Evolutionary conservation across 2,329 filamentous ascomycete species (phyloP).

Genomic region (Pyrenochaeta sp.): DNA sequence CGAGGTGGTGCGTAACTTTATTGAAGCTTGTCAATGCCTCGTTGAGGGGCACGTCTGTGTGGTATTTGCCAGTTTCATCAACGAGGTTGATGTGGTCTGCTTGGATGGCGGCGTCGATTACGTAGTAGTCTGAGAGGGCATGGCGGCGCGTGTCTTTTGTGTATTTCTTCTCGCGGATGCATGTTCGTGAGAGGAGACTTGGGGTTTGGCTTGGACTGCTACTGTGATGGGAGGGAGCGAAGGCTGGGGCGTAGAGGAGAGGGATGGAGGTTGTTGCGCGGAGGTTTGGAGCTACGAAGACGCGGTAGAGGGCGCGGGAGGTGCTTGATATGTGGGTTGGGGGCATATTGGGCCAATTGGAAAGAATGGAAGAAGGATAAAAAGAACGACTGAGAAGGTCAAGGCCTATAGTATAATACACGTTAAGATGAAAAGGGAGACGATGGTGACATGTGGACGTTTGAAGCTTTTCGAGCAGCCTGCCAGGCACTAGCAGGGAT

Average conservation of each 20-base stretch:
- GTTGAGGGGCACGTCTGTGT: slow-evolving; percentile 38
- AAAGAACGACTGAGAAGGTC: slow-evolving; percentile 3
- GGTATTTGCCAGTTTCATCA: slow-evolving; percentile 49
- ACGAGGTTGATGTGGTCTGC: slow-evolving; percentile 56
- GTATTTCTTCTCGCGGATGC: slow-evolving; percentile 31
- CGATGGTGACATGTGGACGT: background rate
- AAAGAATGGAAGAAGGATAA: background rate
- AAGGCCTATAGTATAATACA: background rate
- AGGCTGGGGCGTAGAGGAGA: slow-evolving; percentile 28
- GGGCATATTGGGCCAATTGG: slow-evolving; percentile 30
- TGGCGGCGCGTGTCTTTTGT: slow-evolving; percentile 45
- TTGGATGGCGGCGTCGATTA: slow-evolving; percentile 60
- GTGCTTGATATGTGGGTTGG: slow-evolving; percentile 43
- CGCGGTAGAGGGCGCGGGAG: slow-evolving; percentile 54
- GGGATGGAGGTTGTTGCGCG: slow-evolving; percentile 25
- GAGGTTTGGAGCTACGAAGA: slow-evolving; percentile 53
- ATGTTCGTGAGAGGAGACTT: slow-evolving; percentile 16
- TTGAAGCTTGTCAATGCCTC: slow-evolving; percentile 58
- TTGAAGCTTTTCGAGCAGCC: slow-evolving; percentile 22
- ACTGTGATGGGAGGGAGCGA: slow-evolving; percentile 19
- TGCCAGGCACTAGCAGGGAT: slow-evolving; percentile 10
- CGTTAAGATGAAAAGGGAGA: background rate
- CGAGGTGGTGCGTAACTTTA: slow-evolving; percentile 59
- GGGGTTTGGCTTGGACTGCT: slow-evolving; percentile 8
- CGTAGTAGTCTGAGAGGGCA: slow-evolving; percentile 50